These are phyloP conservation scores for Smittium mucronatum DNA, from an alignment of 371 early-diverging fungal species.

Conservation along the genomic window DNA sequence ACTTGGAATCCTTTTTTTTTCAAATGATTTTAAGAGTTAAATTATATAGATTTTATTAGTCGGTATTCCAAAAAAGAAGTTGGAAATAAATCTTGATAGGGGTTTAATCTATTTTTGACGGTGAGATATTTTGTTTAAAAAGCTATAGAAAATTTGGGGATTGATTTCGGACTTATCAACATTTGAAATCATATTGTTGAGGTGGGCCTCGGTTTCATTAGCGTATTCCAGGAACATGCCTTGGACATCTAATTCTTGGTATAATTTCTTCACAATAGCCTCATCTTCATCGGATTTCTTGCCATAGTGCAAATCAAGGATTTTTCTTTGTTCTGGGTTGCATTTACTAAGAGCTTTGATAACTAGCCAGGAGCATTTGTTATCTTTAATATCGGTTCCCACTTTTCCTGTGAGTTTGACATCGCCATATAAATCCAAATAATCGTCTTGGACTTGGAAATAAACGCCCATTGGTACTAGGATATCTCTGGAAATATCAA, in stretches of 20 bases:
- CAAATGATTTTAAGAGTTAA: not conserved
- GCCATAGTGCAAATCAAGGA: constrained; percentile 88
- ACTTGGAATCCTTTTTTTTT: too few species aligned
- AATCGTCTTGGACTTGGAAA: constrained; percentile 97
- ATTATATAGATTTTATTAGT: not conserved
- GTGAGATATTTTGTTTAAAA: constrained; percentile 89
- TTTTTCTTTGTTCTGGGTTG: constrained; percentile 62
- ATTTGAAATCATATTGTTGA: constrained; percentile 49
- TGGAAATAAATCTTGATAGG: not conserved
- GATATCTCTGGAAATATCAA: constrained; percentile 65
- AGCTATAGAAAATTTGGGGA: constrained; percentile 62
- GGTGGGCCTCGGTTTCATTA: constrained; percentile 56
- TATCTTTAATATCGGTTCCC: constrained; percentile 96
- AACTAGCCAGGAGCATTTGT: constrained; percentile 97
- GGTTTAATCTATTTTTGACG: constrained; percentile 56
- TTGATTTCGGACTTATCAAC: not conserved
- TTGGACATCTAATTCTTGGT: constrained; percentile 62
- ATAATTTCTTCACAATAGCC: constrained; percentile 65
- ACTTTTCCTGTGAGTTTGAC: constrained; percentile 93
- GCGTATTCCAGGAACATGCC: constrained; percentile 69
- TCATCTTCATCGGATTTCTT: constrained; percentile 61
- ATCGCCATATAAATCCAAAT: constrained; percentile 81
- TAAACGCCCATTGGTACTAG: constrained; percentile 90
- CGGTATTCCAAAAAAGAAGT: not conserved
- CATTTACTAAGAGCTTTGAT: constrained; percentile 65